Percentiles rank a stretch among this genome's conserved stretches.
phyloP scores from a whole-genome alignment of 805 yeast species.

The Blastobotrys chiropterorum region DNA sequence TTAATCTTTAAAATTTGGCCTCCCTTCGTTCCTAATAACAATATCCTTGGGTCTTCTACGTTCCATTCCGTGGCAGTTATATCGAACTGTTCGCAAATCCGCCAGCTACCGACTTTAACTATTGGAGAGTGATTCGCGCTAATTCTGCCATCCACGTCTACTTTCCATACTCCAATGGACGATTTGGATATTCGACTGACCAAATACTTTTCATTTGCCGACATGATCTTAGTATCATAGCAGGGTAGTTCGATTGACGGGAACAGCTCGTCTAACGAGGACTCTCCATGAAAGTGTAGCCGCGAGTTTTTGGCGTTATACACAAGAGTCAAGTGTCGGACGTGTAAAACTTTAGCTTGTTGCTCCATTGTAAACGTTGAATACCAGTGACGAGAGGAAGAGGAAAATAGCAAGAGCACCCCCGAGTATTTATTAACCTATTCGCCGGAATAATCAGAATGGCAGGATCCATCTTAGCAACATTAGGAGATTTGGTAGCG shows the following conservation, averaged over 20 bases:
- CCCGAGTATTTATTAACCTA: too few species aligned
- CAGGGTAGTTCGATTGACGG: not conserved
- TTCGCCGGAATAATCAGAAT: not conserved
- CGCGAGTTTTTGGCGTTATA: constrained; percentile 1
- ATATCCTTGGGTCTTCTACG: not conserved
- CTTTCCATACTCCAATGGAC: not conserved
- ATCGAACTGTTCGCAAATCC: not conserved
- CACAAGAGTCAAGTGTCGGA: not conserved
- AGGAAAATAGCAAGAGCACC: not conserved
- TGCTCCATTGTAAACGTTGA: not conserved
- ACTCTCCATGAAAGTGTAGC: constrained; percentile 1
- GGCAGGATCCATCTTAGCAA: not conserved
- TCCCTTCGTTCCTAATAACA: not conserved
- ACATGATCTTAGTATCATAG: not conserved
- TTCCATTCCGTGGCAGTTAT: not conserved
- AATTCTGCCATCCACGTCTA: not conserved
- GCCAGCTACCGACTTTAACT: constrained; percentile 1
- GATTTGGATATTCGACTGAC: not conserved
- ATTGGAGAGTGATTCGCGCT: not conserved
- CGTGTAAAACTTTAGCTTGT: not conserved
- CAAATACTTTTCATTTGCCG: not conserved
- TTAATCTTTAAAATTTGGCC: not conserved
- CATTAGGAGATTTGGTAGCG: not conserved
- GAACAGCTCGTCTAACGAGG: not conserved
- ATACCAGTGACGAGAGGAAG: not conserved